Evolutionary conservation across 352 stramenopile species (phyloP).

Genomic region (Phytophthora megakarya): DNA sequence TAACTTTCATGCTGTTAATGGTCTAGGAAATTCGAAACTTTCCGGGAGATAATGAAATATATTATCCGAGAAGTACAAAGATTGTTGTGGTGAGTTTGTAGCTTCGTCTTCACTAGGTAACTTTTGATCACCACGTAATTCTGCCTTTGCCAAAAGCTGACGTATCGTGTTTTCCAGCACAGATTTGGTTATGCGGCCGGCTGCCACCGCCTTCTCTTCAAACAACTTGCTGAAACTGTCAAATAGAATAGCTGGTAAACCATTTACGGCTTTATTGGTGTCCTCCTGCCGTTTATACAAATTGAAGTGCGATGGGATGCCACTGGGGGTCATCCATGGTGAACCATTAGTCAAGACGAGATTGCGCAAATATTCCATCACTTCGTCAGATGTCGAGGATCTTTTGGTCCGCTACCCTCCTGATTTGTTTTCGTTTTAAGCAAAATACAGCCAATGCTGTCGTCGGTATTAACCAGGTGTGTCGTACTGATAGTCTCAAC

Average conservation of each 20-base stretch:
- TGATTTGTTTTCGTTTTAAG: no score
- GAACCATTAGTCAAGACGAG: not conserved
- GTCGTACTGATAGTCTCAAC: no score
- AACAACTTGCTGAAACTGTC: not conserved
- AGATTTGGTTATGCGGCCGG: not conserved
- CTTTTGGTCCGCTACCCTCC: no score
- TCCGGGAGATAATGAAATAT: slow-evolving; percentile 8
- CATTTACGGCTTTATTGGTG: not conserved
- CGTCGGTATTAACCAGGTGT: no score
- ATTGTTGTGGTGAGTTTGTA: not conserved
- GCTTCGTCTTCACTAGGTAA: not conserved
- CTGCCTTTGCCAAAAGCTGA: not conserved
- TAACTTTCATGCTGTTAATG: slow-evolving; percentile 6
- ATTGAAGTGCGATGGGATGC: not conserved
- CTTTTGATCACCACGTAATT: not conserved
- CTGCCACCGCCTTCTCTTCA: not conserved
- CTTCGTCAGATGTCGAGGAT: no score
- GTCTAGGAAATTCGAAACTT: slow-evolving; percentile 10
- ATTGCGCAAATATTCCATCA: no score
- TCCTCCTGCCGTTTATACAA: not conserved
- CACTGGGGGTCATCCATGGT: not conserved
- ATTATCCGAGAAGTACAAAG: not conserved
- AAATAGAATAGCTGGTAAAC: not conserved
- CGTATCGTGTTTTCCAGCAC: not conserved
- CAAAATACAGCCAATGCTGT: no score